A percentile compares a stretch with the other conserved stretches of the same genome.
Conservation (phyloP, 768 basidiomycete genomes). For the Piloderma croceum region DNA sequence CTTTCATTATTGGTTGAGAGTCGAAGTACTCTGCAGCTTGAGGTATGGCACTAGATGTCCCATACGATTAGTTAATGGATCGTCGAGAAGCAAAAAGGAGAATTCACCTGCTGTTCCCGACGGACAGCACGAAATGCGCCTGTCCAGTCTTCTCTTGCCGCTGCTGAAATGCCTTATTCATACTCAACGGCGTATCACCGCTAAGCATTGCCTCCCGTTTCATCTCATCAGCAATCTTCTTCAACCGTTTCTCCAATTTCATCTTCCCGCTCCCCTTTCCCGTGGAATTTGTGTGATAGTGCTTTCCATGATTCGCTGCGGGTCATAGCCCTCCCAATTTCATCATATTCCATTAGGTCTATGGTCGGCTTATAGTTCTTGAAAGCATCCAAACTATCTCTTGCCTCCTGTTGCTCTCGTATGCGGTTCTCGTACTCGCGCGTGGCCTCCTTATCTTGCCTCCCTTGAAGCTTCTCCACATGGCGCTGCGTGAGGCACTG, state of each 20-base stretch:
- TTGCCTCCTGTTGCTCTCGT: conserved; percentile 87
- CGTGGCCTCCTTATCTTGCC: conserved; percentile 88
- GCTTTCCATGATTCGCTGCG: conserved; percentile 99
- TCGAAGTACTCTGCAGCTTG: conserved; percentile 79
- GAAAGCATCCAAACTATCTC: conserved; percentile 75
- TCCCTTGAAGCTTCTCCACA: conserved; percentile 70
- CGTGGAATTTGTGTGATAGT: conserved; percentile 95
- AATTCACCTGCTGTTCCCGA: conserved; percentile 85
- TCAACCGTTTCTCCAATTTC: conserved; percentile 94
- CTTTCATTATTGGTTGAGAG: conserved; percentile 72
- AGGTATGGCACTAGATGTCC: conserved; percentile 68
- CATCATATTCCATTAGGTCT: conserved; percentile 94
- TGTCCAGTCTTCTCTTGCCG: conserved; percentile 92
- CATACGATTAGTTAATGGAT: not conserved
- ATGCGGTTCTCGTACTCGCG: conserved; percentile 92
- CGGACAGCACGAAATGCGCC: conserved; percentile 92
- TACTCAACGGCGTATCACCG: conserved; percentile 92
- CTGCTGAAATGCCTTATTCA: conserved; percentile 90
- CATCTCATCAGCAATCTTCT: conserved; percentile 96
- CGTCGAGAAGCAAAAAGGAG: not conserved
- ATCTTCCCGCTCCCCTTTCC: conserved; percentile 93
- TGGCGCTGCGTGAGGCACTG: conserved; percentile 72
- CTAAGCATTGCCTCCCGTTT: conserved; percentile 92
- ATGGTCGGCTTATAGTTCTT: conserved; percentile 96
- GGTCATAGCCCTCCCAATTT: conserved; percentile 81